These are phyloP conservation scores for Firmiana major DNA, from an alignment of 345 rosid genomes.

Conservation along the genomic window DNA sequence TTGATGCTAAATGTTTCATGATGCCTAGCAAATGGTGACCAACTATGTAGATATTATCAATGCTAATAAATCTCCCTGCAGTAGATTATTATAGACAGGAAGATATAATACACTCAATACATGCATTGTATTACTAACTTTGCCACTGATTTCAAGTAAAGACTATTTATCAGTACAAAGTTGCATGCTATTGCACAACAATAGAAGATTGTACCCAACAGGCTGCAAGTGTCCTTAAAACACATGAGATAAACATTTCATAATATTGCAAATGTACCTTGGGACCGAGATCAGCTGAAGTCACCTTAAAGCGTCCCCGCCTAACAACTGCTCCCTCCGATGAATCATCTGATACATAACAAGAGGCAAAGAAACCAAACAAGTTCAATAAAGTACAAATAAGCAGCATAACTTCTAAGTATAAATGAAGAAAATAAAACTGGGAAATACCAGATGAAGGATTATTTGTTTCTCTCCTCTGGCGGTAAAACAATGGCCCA, in stretches of 20 bases:
- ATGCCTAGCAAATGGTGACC: background rate
- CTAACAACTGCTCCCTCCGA: constrained; percentile 78
- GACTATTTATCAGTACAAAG: background rate
- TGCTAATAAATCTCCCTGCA: background rate
- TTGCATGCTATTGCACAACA: background rate
- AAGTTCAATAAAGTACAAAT: constrained; percentile 2
- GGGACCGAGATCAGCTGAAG: constrained; percentile 74
- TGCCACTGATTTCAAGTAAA: background rate
- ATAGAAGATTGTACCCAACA: background rate
- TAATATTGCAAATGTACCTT: constrained; percentile 49
- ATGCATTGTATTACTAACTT: background rate
- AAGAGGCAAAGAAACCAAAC: constrained; percentile 1
- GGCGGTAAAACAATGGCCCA: constrained; percentile 63
- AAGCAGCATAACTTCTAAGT: constrained; percentile 6
- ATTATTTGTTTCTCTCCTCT: constrained; percentile 62
- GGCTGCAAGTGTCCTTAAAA: background rate
- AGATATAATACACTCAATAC: background rate
- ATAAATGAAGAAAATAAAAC: constrained; percentile 17
- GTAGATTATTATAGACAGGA: background rate
- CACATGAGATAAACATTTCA: background rate
- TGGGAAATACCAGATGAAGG: constrained; percentile 41
- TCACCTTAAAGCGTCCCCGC: constrained; percentile 92
- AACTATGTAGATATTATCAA: background rate
- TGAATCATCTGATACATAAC: constrained; percentile 57
- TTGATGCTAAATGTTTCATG: background rate